phyloP scores from a whole-genome alignment of 2,329 filamentous ascomycete genomes.

The Diaporthe australafricana region DNA sequence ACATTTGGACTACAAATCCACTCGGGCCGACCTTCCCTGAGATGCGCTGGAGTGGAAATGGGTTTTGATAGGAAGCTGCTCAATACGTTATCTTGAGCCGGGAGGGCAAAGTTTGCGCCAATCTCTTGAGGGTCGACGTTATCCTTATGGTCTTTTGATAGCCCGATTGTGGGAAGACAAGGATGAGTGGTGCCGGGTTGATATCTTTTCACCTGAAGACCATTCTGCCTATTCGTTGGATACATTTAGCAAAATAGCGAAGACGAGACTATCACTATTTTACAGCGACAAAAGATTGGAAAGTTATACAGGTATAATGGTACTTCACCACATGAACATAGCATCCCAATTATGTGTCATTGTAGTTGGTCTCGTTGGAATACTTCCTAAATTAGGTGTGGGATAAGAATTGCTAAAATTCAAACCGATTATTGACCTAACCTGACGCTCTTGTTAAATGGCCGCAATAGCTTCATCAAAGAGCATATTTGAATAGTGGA shows the following conservation, averaged over 20 bases:
- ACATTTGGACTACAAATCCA: background rate
- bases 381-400: too few species aligned
- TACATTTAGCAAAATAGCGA: background rate
- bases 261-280: background rate
- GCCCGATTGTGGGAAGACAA: background rate
- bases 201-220: background rate
- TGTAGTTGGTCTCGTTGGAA: too few species aligned
- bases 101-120: too few species aligned
- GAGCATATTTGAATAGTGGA: conserved; percentile 52
- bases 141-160: background rate
- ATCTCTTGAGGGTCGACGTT: background rate
- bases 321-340: too few species aligned
- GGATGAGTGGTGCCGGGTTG: background rate
- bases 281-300: too few species aligned
- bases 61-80: background rate
- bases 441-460: too few species aligned
- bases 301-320: too few species aligned
- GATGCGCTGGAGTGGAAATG: background rate
- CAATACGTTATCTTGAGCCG: background rate
- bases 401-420: too few species aligned
- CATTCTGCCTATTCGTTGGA: background rate
- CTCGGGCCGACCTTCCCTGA: background rate
- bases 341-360: too few species aligned
- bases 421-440: too few species aligned
- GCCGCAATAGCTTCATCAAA: too few species aligned